These are phyloP conservation scores for Wickerhamomyces sp. DNA, from an alignment of 1,139 yeast genomes.

Conservation along the genomic window DNA sequence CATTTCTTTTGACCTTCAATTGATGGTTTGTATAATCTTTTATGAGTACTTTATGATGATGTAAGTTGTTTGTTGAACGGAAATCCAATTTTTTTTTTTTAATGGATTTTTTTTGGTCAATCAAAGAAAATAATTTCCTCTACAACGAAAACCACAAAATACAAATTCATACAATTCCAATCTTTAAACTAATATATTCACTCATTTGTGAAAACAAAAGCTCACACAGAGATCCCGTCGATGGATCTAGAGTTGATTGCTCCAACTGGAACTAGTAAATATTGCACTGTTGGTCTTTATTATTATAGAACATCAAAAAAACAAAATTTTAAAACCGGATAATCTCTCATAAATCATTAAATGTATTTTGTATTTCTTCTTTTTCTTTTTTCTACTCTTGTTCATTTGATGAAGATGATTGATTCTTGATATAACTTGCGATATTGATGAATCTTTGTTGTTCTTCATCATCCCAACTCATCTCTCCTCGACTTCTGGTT, in stretches of 20 bases:
- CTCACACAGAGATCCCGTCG: too few species aligned
- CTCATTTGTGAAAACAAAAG: too few species aligned
- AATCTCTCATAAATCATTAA: neutral
- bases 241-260: too few species aligned
- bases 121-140: too few species aligned
- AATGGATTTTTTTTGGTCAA: too few species aligned
- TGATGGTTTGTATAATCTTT: neutral
- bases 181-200: too few species aligned
- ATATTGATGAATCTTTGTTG: conserved; percentile 31
- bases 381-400: neutral
- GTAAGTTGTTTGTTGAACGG: too few species aligned
- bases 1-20: neutral
- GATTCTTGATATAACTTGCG: conserved; percentile 27
- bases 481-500: conserved; percentile 36
- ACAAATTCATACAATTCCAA: too few species aligned
- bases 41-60: too few species aligned
- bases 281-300: neutral
- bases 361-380: neutral
- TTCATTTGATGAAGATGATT: conserved; percentile 1
- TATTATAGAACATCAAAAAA: neutral
- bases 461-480: conserved; percentile 35
- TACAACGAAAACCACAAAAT: too few species aligned
- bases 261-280: too few species aligned
- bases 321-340: neutral
- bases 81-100: too few species aligned